Percentiles rank a stretch among this genome's conserved stretches.
Evolutionary conservation across 345 rosid genomes (phyloP).

Genomic region (Eucalyptus cladocalyx): DNA sequence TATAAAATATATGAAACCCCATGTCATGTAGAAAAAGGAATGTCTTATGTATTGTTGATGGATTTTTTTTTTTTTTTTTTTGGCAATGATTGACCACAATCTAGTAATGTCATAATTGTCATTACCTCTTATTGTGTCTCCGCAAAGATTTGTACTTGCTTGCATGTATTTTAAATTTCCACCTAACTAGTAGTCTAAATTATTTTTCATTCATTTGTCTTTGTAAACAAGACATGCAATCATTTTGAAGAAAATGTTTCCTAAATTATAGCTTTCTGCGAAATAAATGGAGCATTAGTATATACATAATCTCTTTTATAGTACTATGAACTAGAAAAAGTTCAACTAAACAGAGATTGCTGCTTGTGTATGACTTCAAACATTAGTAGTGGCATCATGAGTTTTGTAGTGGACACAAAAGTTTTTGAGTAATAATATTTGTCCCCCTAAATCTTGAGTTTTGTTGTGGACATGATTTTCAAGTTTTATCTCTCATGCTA

Average conservation of each 20-base stretch:
- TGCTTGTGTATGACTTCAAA: not conserved
- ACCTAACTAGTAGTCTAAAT: not conserved
- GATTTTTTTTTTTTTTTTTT: too few relatives aligned
- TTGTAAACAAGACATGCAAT: too few relatives aligned
- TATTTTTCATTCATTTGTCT: too few relatives aligned
- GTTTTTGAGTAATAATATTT: not conserved
- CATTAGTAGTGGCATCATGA: accelerated
- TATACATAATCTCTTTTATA: not conserved
- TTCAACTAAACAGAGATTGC: not conserved
- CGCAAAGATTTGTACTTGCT: not conserved
- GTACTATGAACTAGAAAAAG: not conserved
- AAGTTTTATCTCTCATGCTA: too few relatives aligned
- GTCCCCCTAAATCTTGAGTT: not conserved
- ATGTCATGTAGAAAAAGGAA: too few relatives aligned
- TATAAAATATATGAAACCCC: too few relatives aligned
- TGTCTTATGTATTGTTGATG: too few relatives aligned
- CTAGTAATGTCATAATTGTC: not conserved
- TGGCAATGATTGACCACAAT: not conserved
- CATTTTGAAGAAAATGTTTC: too few relatives aligned
- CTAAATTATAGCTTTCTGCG: too few relatives aligned
- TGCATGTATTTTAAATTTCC: not conserved
- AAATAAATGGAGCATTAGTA: not conserved
- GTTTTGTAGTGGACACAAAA: not conserved
- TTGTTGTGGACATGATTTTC: too few relatives aligned
- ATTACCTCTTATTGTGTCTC: not conserved